Evolutionary conservation across 495 filamentous ascomycete genomes (phyloP), one percentile per base, ranked within the genome.

Genomic region (Penicillium desertorum): DNA sequence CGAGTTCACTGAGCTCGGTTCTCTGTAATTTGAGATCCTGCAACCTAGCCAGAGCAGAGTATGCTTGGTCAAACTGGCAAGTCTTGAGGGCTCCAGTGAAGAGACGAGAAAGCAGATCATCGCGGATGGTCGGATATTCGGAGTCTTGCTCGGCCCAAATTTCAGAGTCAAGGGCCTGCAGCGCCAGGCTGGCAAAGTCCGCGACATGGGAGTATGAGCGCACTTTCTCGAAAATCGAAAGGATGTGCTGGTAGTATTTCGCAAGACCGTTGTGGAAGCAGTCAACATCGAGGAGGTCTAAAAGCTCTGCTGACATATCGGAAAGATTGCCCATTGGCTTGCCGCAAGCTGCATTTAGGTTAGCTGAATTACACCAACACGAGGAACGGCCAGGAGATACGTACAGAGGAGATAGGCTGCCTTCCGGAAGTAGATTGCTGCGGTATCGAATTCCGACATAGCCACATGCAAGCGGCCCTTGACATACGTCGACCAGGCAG

Each of bases 221-320:
- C 45, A 81, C 80, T 62, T 85, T 80, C 60, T 96, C 92, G 67
- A 88, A 98, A 8, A 98, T 79, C 22, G 81, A 79, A 16, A 90
- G 81, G 56, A 98, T 82, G 71, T 98, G 95, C 43, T 87, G 82
- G 67, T 93, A 96, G 71, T 96, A 98, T 51, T 84, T 82, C 4
- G 90, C 79, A 29, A 94, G 79, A 9, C 92, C 94, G 50, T 83
- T 82, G 64, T 87, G 85, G 57, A 97, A 86, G 53, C 82, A 79
- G 49, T 86, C 84, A 63, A 81, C 83, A 56, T 92, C 86, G 12
- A 85, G 80, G n/a, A 86, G 79, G 56, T 86, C 81, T 3, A 96
- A 79, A 16, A 94, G 83, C 9, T 81, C 82, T 19, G 81, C 77
- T 54, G 76, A 80, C 71, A 78, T 77, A 25, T 75, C 75, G 51